Conservation (phyloP, 352 stramenopile species). For the Pythium brachiatum region DNA sequence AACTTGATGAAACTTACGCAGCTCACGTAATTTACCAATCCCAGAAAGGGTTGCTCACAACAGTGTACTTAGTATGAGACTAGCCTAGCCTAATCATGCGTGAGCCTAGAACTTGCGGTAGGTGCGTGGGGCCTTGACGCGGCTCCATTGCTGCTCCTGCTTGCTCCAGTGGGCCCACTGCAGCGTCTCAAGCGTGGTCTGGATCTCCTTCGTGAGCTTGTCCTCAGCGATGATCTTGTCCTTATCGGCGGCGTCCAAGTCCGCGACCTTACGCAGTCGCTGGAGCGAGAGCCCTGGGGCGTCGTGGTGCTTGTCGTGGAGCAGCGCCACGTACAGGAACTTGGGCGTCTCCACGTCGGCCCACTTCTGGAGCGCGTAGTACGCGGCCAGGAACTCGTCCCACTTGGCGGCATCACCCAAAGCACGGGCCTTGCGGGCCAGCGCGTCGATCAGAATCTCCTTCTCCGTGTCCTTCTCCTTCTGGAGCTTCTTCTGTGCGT, state of each 20-base stretch:
- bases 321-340: constrained; percentile 55
- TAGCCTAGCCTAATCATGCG: constrained; percentile 1
- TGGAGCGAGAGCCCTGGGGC: constrained; percentile 53
- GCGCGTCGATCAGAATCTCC: constrained; percentile 62
- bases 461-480: constrained; percentile 78
- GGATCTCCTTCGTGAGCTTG: constrained; percentile 48
- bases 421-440: constrained; percentile 69
- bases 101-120: constrained; percentile 75
- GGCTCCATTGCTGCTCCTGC: constrained; percentile 59
- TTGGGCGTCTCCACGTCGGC: constrained; percentile 55
- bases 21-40: background rate
- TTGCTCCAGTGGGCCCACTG: constrained; percentile 58
- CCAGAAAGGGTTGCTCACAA: background rate
- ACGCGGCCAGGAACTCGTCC: constrained; percentile 53
- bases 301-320: constrained; percentile 56
- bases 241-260: constrained; percentile 52
- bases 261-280: constrained; percentile 69
- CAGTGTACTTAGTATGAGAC: background rate
- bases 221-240: constrained; percentile 67
- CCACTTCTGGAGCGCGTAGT: constrained; percentile 69
- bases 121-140: constrained; percentile 43
- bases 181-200: constrained; percentile 35
- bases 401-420: constrained; percentile 53
- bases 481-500: constrained; percentile 61
- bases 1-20: background rate